phyloP scores from a whole-genome alignment of 495 filamentous ascomycete species.

The Penicillium pulvis region DNA sequence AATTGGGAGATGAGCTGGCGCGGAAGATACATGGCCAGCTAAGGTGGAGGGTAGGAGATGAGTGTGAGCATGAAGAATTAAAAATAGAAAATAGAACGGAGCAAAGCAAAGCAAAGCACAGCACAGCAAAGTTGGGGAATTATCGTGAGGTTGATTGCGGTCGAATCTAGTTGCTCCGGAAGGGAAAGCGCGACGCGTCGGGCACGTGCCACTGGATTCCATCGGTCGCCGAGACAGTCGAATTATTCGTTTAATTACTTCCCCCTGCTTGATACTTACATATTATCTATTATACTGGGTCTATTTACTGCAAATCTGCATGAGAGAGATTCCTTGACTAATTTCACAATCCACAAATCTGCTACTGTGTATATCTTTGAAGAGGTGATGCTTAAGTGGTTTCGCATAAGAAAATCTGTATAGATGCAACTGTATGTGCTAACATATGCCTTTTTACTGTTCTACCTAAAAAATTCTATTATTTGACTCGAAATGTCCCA shows the following conservation, averaged over 20 bases:
- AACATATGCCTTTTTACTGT: too few relatives aligned
- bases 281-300: not conserved
- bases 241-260: slow-evolving; percentile 6
- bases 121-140: not conserved
- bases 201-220: slow-evolving; percentile 23
- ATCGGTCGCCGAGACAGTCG: slow-evolving; percentile 30
- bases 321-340: not conserved
- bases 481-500: not conserved
- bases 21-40: slow-evolving; percentile 84
- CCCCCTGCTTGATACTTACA: slow-evolving; percentile 1
- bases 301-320: not conserved
- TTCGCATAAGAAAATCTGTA: not conserved
- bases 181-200: slow-evolving; percentile 26
- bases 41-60: slow-evolving; percentile 18
- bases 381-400: not conserved
- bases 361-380: too few relatives aligned
- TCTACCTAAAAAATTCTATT: too few relatives aligned
- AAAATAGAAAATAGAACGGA: slow-evolving; percentile 6
- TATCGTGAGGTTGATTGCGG: not conserved
- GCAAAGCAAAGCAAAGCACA: slow-evolving; percentile 8
- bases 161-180: not conserved
- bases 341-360: too few relatives aligned
- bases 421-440: not conserved
- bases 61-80: slow-evolving; percentile 27
- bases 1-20: slow-evolving; percentile 84